Percentiles rank a stretch among this genome's conserved stretches.
Evolutionary conservation across 192 early-diverging fungal genomes (phyloP).

Genomic region (Podila epigama): DNA sequence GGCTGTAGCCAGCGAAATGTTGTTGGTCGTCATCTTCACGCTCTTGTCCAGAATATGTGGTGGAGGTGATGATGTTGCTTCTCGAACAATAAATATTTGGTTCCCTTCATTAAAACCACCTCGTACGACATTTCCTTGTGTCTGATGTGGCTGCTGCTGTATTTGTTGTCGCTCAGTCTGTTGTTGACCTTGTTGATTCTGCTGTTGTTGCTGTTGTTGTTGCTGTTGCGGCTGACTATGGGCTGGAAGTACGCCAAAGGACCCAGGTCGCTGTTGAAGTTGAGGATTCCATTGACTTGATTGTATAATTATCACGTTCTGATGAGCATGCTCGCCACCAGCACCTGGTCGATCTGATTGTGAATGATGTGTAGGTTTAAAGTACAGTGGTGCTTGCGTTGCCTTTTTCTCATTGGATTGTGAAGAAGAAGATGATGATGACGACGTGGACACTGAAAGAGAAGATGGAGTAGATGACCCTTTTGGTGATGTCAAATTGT

Average conservation of each 20-base stretch:
- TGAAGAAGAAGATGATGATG: neutral
- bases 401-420: neutral
- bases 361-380: conserved; percentile 32
- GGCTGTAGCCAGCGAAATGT: conserved; percentile 24
- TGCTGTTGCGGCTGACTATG: too few relatives aligned
- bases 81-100: conserved; percentile 12
- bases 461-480: neutral
- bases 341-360: neutral
- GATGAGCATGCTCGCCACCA: neutral
- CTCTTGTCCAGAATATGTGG: conserved; percentile 9
- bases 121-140: neutral
- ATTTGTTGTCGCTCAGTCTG: too few relatives aligned
- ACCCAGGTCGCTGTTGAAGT: neutral
- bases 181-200: too few relatives aligned
- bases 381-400: conserved; percentile 23
- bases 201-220: too few relatives aligned
- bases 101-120: conserved; percentile 12
- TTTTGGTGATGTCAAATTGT: neutral
- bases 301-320: conserved; percentile 28
- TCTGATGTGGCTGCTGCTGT: neutral
- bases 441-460: conserved; percentile 4
- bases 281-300: conserved; percentile 20
- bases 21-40: conserved; percentile 23
- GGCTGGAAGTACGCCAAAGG: neutral
- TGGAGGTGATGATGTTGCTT: neutral